Evolutionary conservation across 371 early-diverging fungal species (phyloP), one percentile per base, ranked within the genome.

Genomic region (Syncephalis plumigaleata): DNA sequence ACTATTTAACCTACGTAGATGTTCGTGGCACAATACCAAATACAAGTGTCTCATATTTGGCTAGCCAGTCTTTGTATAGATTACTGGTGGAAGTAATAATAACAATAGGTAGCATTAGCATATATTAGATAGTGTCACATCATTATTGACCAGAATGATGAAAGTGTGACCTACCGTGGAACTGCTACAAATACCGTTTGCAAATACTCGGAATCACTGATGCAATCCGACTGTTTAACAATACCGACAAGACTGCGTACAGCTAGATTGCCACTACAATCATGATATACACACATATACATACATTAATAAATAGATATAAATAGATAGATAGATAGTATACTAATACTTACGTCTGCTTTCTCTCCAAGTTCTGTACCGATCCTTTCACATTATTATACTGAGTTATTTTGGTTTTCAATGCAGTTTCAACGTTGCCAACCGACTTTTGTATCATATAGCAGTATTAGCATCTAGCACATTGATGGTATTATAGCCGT

Each of bases 1-100:
- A n/a, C n/a, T n/a, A n/a, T n/a, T n/a, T n/a, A n/a, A 54, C 15
- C 0, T 76, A 88, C 87, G 69, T 63, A 49, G 87, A 73, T 0
- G 96, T 93, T 27, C 98, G 79, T 20, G 98, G 98, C 7, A 97
- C 95, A 18, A 97, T 87, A 89, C 88, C 88, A 39, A 77, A 71
- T 1, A 92, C 75, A 47, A 97, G 55, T 0, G 75, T 75, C 61
- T 97, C 98, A 63, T 97, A 97, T 36, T 58, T 66, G 57, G 68
- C 67, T 13, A 64, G 50, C 91, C 92, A 97, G 5, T 86, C 85
- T 58, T 81, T 81, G 51, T 75, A 72, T 18, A 67, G 61, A 3
- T 59, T 53, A 54, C 84, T 84, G 17, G 44, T 24, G 20, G 11
- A 38, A 36, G 16, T 59, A 15, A 38, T 24, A 22, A 39, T 20